Conservation (phyloP, 2,329 filamentous ascomycete genomes). For the Blastomyces parvus region DNA sequence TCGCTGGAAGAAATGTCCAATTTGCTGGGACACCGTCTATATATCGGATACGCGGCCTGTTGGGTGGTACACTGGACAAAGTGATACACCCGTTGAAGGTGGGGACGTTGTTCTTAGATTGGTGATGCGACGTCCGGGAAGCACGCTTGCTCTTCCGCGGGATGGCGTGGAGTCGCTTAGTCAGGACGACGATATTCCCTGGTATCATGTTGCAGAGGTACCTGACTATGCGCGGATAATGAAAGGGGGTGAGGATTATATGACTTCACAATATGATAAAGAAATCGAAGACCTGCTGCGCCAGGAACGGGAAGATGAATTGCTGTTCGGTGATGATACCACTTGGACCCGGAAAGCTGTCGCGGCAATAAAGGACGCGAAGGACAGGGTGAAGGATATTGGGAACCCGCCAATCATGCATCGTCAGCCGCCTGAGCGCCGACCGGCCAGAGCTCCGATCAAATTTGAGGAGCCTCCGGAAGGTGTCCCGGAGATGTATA, state of each 20-base stretch:
- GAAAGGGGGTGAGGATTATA: constrained; percentile 85
- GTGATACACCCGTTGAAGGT: constrained; percentile 62
- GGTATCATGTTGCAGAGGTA: constrained; percentile 90
- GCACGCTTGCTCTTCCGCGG: constrained; percentile 76
- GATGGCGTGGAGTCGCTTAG: constrained; percentile 52
- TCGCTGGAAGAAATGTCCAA: constrained; percentile 89
- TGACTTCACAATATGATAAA: constrained; percentile 66
- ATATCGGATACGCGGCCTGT: constrained; percentile 83
- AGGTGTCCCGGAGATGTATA: constrained; percentile 44
- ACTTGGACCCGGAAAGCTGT: constrained; percentile 87
- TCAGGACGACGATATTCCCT: constrained; percentile 70
- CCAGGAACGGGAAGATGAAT: constrained; percentile 80
- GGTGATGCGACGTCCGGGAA: constrained; percentile 69
- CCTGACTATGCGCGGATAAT: constrained; percentile 92
- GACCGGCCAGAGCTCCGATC: constrained; percentile 41
- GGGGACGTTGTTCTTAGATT: constrained; percentile 83
- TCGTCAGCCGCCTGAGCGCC: constrained; percentile 43
- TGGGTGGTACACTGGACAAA: constrained; percentile 80
- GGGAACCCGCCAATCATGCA: constrained; percentile 52
- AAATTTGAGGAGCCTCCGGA: constrained; percentile 40
- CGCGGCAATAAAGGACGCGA: constrained; percentile 60
- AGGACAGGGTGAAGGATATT: constrained; percentile 62
- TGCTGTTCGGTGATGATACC: constrained; percentile 85
- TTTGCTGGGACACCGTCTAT: constrained; percentile 91
- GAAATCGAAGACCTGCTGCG: constrained; percentile 65